phyloP scores from a whole-genome alignment of 75 land plant genomes.

The Pinus taeda region DNA sequence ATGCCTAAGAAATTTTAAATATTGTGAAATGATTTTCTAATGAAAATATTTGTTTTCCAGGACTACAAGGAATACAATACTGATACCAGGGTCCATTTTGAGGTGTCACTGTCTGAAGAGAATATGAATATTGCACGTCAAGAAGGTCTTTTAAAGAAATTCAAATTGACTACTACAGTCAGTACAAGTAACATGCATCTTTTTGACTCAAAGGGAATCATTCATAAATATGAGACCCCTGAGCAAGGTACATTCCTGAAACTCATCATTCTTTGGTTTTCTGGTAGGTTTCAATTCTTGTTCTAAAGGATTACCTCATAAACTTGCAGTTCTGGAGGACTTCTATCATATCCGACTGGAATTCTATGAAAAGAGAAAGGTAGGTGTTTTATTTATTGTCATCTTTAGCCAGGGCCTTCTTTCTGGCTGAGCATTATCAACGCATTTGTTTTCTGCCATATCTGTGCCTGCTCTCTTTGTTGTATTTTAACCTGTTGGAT shows the following conservation, averaged over 20 bases:
- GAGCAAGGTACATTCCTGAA: conserved; percentile 70
- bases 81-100: conserved; percentile 68
- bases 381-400: not conserved
- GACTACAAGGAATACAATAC: conserved; percentile 65
- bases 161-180: conserved; percentile 87
- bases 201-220: conserved; percentile 76
- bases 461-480: not conserved
- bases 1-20: conserved; percentile 2
- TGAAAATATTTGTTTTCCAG: conserved; percentile 28
- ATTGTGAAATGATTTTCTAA: not conserved
- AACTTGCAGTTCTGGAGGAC: conserved; percentile 75
- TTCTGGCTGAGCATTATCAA: not conserved
- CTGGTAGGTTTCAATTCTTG: not conserved
- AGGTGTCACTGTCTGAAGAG: conserved; percentile 65
- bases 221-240: conserved; percentile 90
- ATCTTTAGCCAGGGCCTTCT: not conserved
- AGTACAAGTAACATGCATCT: conserved; percentile 98
- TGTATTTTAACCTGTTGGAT: no score
- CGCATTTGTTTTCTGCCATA: not conserved
- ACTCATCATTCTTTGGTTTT: conserved; percentile 1
- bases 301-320: conserved; percentile 5
- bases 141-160: conserved; percentile 91
- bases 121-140: conserved; percentile 62
- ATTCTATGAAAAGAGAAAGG: conserved; percentile 90
- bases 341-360: conserved; percentile 76